These are phyloP conservation scores for Euphorbia schlechtendalii DNA, from an alignment of 441 rosid species.

Conservation along the genomic window DNA sequence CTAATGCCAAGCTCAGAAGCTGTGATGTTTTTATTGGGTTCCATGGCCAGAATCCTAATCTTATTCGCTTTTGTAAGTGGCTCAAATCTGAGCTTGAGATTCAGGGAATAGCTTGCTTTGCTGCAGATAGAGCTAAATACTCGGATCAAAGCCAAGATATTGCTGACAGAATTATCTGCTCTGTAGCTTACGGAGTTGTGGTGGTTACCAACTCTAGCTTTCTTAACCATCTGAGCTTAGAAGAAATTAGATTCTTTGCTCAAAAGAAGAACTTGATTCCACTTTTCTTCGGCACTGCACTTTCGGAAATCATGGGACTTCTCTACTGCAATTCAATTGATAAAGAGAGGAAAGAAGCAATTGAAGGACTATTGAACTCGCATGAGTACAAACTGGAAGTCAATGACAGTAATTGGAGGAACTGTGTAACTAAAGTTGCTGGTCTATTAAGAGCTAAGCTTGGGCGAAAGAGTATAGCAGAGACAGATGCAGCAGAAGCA, in stretches of 20 bases:
- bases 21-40: constrained; percentile 84
- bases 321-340: constrained; percentile 58
- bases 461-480: constrained; percentile 67
- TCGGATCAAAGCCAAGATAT: constrained; percentile 85
- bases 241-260: constrained; percentile 81
- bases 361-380: constrained; percentile 62
- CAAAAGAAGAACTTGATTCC: constrained; percentile 90
- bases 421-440: constrained; percentile 51
- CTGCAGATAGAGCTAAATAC: constrained; percentile 78
- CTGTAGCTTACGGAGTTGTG: constrained; percentile 72
- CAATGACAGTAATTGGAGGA: constrained; percentile 74
- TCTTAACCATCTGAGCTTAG: constrained; percentile 58
- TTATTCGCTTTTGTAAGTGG: constrained; percentile 84
- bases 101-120: constrained; percentile 89
- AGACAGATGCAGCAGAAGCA: constrained; percentile 38
- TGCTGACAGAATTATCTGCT: constrained; percentile 75
- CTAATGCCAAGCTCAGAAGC: constrained; percentile 76
- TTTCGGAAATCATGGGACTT: constrained; percentile 47
- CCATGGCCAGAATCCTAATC: constrained; percentile 76
- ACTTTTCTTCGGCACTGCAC: constrained; percentile 61
- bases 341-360: constrained; percentile 71
- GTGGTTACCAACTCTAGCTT: constrained; percentile 60
- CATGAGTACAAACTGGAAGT: constrained; percentile 82
- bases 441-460: constrained; percentile 58
- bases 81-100: constrained; percentile 89